phyloP scores from a whole-genome alignment of 2,329 filamentous ascomycete genomes.

The Colletotrichum brevisporum region DNA sequence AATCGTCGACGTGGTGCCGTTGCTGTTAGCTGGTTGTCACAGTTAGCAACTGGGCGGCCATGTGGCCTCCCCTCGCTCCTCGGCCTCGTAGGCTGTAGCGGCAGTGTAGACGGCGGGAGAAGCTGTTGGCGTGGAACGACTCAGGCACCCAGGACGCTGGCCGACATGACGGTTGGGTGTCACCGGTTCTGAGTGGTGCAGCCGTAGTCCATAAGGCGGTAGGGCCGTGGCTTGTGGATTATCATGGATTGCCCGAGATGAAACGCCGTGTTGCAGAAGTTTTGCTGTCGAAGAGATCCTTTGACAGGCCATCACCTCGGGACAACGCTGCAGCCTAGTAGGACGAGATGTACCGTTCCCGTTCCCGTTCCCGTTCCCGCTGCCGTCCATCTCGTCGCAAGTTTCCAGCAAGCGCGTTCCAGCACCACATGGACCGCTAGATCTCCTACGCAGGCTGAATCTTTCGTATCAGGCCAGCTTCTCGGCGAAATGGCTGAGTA shows the following conservation, averaged over 20 bases:
- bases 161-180: constrained; percentile 38
- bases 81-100: constrained; percentile 6
- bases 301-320: constrained; percentile 5
- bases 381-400: constrained; percentile 26
- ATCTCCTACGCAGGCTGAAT: constrained; percentile 2
- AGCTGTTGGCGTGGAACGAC: constrained; percentile 17
- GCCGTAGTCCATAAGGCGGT: constrained; percentile 10
- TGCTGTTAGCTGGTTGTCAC: constrained; percentile 14
- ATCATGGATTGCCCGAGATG: constrained; percentile 4
- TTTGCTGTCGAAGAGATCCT: constrained; percentile 8
- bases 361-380: constrained; percentile 21
- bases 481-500: neutral
- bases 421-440: constrained; percentile 11
- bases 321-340: constrained; percentile 1
- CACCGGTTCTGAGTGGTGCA: constrained; percentile 18
- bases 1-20: constrained; percentile 15
- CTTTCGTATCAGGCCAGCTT: neutral
- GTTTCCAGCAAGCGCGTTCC: constrained; percentile 19
- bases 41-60: neutral
- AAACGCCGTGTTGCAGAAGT: constrained; percentile 9
- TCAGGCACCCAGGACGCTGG: constrained; percentile 29
- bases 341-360: constrained; percentile 8
- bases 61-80: constrained; percentile 8
- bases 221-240: neutral
- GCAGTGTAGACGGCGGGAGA: constrained; percentile 14